These are phyloP conservation scores for Alternaria panax DNA, from an alignment of 2,329 filamentous ascomycete genomes.

Conservation along the genomic window DNA sequence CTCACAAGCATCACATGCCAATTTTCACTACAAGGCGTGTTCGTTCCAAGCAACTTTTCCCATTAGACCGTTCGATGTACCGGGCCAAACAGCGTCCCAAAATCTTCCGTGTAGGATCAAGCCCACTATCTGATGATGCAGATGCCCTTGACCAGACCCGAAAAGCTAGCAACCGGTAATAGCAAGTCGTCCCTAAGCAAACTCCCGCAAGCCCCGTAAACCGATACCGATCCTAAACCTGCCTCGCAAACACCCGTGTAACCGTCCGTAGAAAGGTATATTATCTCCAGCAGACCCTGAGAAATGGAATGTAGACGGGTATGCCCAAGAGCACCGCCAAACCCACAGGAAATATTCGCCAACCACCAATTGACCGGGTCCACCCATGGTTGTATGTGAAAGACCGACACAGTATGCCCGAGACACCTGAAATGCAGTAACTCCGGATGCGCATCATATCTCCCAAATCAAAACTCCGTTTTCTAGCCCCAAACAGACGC, in stretches of 20 bases:
- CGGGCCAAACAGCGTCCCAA: conserved; percentile 30
- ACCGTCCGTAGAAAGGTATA: conserved; percentile 40
- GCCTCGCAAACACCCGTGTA: conserved; percentile 42
- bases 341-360: conserved; percentile 46
- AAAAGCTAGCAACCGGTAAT: conserved; percentile 23
- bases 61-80: conserved; percentile 37
- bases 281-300: conserved; percentile 38
- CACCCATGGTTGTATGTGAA: conserved; percentile 40
- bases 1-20: neutral
- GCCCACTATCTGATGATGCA: conserved; percentile 21
- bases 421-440: conserved; percentile 55
- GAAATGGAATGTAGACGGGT: conserved; percentile 46
- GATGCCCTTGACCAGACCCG: conserved; percentile 27
- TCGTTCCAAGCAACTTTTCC: conserved; percentile 37
- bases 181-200: conserved; percentile 29
- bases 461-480: conserved; percentile 44
- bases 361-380: conserved; percentile 31
- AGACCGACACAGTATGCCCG: conserved; percentile 50
- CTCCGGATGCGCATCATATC: conserved; percentile 51
- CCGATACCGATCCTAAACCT: conserved; percentile 32
- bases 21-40: neutral
- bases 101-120: conserved; percentile 26
- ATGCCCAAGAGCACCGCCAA: conserved; percentile 38
- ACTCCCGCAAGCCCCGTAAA: conserved; percentile 36
- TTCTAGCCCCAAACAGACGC: conserved; percentile 91